A percentile compares a stretch with the other conserved stretches of the same genome.
phyloP scores from a whole-genome alignment of 306 rosid genomes.

The Vicia villosa region DNA sequence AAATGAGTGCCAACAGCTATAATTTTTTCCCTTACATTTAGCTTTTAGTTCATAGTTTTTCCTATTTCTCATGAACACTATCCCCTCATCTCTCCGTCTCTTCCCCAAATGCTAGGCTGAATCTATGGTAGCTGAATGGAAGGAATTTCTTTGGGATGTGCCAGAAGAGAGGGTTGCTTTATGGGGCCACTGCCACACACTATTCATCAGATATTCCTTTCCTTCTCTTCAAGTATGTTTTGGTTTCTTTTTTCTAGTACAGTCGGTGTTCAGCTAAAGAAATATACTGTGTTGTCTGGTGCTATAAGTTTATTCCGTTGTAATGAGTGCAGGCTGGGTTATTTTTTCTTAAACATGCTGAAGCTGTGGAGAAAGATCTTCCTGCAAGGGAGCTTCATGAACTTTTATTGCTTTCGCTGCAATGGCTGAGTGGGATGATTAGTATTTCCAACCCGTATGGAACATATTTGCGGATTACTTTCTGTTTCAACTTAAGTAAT shows the following conservation, averaged over 20 bases:
- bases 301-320: conserved; percentile 32
- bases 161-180: conserved; percentile 94
- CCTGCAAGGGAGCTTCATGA: conserved; percentile 97
- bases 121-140: conserved; percentile 98
- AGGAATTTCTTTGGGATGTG: conserved; percentile 98
- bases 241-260: conserved; percentile 35
- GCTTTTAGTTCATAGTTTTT: conserved; percentile 27
- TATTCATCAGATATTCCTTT: conserved; percentile 89
- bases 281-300: conserved; percentile 27
- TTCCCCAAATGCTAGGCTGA: conserved; percentile 69
- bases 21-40: conserved; percentile 9
- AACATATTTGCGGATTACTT: conserved; percentile 31
- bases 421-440: conserved; percentile 98
- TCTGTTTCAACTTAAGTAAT: conserved; percentile 31
- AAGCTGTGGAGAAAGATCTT: conserved; percentile 95
- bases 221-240: conserved; percentile 83
- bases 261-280: conserved; percentile 32
- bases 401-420: conserved; percentile 81
- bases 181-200: conserved; percentile 93
- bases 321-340: conserved; percentile 80
- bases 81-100: conserved; percentile 12
- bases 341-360: conserved; percentile 96
- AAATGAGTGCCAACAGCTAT: not conserved
- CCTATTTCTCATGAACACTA: conserved; percentile 20
- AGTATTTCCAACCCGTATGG: conserved; percentile 80